Conservation (phyloP, 805 yeast genomes). For the Barnettozyma salicaria region DNA sequence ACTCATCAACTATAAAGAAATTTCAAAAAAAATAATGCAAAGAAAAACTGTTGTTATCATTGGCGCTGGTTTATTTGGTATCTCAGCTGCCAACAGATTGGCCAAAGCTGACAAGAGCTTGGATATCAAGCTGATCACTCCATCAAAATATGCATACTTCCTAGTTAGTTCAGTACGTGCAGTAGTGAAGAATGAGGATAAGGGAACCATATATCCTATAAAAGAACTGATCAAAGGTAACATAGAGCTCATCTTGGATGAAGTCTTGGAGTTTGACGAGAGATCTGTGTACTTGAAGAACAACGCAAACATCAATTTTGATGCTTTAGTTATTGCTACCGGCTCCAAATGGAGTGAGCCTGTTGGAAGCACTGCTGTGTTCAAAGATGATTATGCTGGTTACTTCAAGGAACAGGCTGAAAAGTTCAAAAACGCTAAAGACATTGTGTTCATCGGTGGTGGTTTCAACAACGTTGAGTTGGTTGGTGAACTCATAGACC, state of each 20-base stretch:
- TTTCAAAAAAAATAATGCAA: no score
- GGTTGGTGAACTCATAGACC: conserved; percentile 28
- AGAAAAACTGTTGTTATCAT: conserved; percentile 15
- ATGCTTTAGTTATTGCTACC: conserved; percentile 27
- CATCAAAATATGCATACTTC: conserved; percentile 14
- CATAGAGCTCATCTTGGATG: conserved; percentile 17
- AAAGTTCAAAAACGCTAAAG: conserved; percentile 21
- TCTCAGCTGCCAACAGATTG: conserved; percentile 17
- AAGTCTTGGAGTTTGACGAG: conserved; percentile 14
- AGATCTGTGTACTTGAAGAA: conserved; percentile 13
- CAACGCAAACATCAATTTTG: conserved; percentile 14
- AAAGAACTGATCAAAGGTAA: conserved; percentile 15
- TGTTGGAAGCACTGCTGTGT: conserved; percentile 12
- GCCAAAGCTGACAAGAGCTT: conserved; percentile 2
- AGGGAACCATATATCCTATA: conserved; percentile 16
- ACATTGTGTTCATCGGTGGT: conserved; percentile 30
- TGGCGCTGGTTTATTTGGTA: conserved; percentile 23
- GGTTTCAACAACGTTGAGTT: conserved; percentile 29
- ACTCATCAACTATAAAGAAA: no score
- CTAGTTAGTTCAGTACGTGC: conserved; percentile 17
- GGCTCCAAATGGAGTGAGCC: conserved; percentile 29
- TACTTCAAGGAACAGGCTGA: conserved; percentile 16
- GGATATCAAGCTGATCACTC: conserved; percentile 14
- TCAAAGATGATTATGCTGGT: conserved; percentile 12
- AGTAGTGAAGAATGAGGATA: conserved; percentile 14